phyloP scores from a whole-genome alignment of 2,329 filamentous ascomycete species.

The Fusarium euwallaceae region DNA sequence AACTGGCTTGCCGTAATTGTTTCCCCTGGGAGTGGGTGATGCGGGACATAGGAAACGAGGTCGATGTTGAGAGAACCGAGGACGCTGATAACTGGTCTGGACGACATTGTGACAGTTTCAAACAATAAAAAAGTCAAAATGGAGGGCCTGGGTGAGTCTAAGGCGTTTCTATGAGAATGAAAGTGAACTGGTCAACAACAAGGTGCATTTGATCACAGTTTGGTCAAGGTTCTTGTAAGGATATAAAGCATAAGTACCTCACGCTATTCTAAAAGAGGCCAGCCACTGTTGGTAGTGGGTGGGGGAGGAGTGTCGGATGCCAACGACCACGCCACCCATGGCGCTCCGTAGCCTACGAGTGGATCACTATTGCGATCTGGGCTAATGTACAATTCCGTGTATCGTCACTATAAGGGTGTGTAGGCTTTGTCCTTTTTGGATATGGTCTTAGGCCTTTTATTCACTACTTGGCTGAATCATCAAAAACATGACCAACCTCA shows the following conservation, averaged over 20 bases:
- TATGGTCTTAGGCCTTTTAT: background rate
- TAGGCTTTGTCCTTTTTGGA: background rate
- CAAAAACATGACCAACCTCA: slow-evolving; percentile 37
- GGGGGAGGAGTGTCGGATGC: background rate
- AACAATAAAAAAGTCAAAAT: background rate
- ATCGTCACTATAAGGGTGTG: background rate
- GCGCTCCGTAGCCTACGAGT: background rate
- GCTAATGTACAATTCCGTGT: background rate
- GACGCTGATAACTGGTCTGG: slow-evolving; percentile 53
- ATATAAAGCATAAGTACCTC: too few relatives aligned
- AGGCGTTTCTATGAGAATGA: background rate
- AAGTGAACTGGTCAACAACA: background rate
- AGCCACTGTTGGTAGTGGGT: background rate
- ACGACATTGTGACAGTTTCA: background rate
- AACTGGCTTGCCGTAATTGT: slow-evolving; percentile 77
- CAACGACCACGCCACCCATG: background rate
- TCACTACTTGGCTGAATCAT: background rate
- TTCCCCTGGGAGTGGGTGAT: slow-evolving; percentile 77
- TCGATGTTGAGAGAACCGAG: slow-evolving; percentile 79
- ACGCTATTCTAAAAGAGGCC: background rate
- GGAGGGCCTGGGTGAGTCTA: background rate
- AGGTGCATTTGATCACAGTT: too few relatives aligned
- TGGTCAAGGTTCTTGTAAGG: too few relatives aligned
- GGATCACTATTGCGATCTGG: background rate
- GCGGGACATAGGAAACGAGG: slow-evolving; percentile 76